Evolutionary conservation across 1,139 yeast species (phyloP).

Genomic region (Neolecta irregularis): DNA sequence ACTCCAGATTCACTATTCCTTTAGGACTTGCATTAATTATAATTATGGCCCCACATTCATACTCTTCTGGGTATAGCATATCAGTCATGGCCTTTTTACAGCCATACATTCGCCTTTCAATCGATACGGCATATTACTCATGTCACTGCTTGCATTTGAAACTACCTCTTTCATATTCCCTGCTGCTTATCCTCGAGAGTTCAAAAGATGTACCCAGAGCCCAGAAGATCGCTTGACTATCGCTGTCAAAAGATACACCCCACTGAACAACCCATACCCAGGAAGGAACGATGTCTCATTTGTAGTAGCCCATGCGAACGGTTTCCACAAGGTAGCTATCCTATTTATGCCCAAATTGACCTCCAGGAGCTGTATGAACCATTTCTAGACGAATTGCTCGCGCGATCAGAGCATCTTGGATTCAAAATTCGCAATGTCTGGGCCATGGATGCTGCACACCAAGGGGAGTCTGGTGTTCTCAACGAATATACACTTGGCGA

Average conservation of each 20-base stretch:
- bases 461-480: constrained; percentile 14
- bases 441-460: constrained; percentile 14
- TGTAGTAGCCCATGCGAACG: constrained; percentile 16
- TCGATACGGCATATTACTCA: no score
- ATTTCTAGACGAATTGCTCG: constrained; percentile 9
- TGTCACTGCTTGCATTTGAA: no score
- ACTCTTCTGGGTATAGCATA: no score
- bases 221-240: constrained; percentile 4
- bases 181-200: constrained; percentile 6
- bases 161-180: constrained; percentile 3
- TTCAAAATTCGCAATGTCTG: constrained; percentile 9
- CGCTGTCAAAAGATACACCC: constrained; percentile 1
- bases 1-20: no score
- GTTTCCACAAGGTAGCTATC: constrained; percentile 13
- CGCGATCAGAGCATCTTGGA: background rate
- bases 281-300: constrained; percentile 11
- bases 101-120: no score
- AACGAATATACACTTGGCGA: constrained; percentile 16
- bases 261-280: no score
- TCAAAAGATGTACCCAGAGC: constrained; percentile 2
- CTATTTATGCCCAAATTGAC: background rate
- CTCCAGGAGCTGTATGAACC: constrained; percentile 16
- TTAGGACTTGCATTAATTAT: no score
- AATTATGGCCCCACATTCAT: no score
- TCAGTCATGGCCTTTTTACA: no score